Base-by-base conservation (phyloP, 2,329 filamentous ascomycete species). In the Scedosporium minutisporum region DNA sequence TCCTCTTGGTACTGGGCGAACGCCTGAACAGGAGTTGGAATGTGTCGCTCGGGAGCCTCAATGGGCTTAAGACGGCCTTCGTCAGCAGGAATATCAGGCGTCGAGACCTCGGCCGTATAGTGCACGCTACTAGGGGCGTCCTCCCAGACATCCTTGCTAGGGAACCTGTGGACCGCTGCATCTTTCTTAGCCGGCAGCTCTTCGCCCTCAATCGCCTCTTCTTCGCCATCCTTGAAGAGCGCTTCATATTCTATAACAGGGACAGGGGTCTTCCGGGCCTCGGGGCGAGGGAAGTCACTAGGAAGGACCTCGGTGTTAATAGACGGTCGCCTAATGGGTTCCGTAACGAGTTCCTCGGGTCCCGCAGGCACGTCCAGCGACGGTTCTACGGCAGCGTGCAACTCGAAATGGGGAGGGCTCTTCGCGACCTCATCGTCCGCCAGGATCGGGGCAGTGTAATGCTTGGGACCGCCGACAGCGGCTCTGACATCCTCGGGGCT, bases 121-220 rank as follows among this genome's bases (percentile, higher is more conserved):
- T 95, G 87, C 61, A 91, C 80, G 74, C 92, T 96, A 70, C 87
- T 89, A 3, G 96, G 95, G 0, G 91, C 88, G 73, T 99, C 96
- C 77, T 99, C 95, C 95, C 95, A 99, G 48, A 97, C 85, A 72
- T 99, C 95, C 72, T 93, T 89, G 73, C 93, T 97, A 1, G 95
- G 95, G 75, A 99, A 99, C 65, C 83, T 75, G 64, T 88, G 88
- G 66, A 85, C 84, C 65, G 82, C 77, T 66, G 85, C 80, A 66
- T 81, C 80, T 60, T 80, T 77, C 25, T 72, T 71, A 51, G 73
- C 71, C 57, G 70, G 62, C 46, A 76, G 69, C 7, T 72, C 71
- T 18, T 76, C 72, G 61, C 76, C 72, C 63, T 76, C 73, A 18
- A 68, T 67, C 21, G 71, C 67, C 27, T 81, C 76, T 62, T 81